Evolutionary conservation across 192 early-diverging fungal genomes (phyloP), one percentile per base, ranked within the genome.

Genomic region (Diversispora eburnea): DNA sequence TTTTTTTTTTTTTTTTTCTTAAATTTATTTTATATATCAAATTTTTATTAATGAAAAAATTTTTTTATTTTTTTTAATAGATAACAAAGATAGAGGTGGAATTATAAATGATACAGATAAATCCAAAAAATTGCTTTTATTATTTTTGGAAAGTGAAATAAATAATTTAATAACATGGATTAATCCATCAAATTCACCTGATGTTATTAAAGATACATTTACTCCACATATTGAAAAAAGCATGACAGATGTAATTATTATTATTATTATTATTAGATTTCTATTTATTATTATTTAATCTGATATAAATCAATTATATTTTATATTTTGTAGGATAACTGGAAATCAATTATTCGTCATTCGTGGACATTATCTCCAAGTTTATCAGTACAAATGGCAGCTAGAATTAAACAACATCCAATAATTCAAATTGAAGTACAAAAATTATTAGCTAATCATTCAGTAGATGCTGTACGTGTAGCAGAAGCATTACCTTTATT

Each of bases 81-180:
- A 59, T 56, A 46, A 58, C 77, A 80, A 86, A 61, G 85, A 81
- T 8, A 80, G 82, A 67, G 85, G 85, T 64, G 85, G 84, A 74
- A 84, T 86, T 46, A 59, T 88, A 42, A 81, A 79, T 12, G 75
- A 83, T 60, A 79, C 84, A 47, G 72, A 79, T 6, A 76, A 82
- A 47, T 74, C 80, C 56, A 83, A 84, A 49, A 87, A 91, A 25
- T 75, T 98, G 25, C 76, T 99, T 41, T 76, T 94, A 47, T 73
- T 99, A 49, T 84, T 99, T 51, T 75, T 96, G 33, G 96, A 97
- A 77, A 93, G 91, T 72, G 98, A 99, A 77, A 78, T 98, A 60
- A 84, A 86, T 57, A 88, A 93, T 19, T 80, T 95, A 75, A 85
- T 88, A 17, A 88, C 92, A 2, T 98, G 98, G 96, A 82, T 85